Base-by-base conservation (phyloP, 2,329 filamentous ascomycete species). In the Phaeosphaeria sp. region DNA sequence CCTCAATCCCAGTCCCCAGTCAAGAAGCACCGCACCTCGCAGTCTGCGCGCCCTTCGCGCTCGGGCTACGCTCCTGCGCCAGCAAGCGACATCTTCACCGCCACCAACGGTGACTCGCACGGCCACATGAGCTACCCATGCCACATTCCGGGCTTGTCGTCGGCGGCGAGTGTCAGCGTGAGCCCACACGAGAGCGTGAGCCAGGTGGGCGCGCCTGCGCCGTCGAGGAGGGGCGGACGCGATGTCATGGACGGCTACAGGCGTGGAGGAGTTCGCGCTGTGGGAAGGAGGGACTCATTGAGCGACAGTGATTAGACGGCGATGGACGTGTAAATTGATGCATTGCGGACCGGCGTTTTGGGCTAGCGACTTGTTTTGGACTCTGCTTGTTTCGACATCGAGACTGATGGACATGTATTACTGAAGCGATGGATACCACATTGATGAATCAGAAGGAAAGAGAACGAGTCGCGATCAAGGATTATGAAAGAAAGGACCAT, bases 111-210 rank as follows among this genome's bases (percentile, higher is more conserved):
- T 20, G 77, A 71, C 17, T 50, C 77, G 5, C 77, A 77, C 0
- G 83, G 84, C 9, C 85, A 83, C 13, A 85, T 84, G 72, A 79
- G 78, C 48, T 87, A 87, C 65, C 81, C 83, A 24, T 84, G 85
- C 73, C 80, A 84, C 8, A 84, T 87, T 49, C 84, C 85, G 0
- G 84, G 82, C 0, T 63, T 87, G 65, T 83, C 79, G 57, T 57
- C 61, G 36, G 73, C 74, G 0, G 72, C 67, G 27, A 78, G 74
- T 33, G 74, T 77, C 6, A 69, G 67, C 20, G 67, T 71, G 1
- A 69, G 70, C 44, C 36, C 36, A 13, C 36, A 39, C 7, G 76
- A 79, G 59, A 78, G 76, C 51, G 71, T 78, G 4, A 78, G 77
- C 61, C 77, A 79, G 55, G 75, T 75, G 24, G 77, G 76, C 39